These are phyloP conservation scores for Daldinia caldariorum DNA, from an alignment of 495 filamentous ascomycete genomes.

Conservation along the genomic window DNA sequence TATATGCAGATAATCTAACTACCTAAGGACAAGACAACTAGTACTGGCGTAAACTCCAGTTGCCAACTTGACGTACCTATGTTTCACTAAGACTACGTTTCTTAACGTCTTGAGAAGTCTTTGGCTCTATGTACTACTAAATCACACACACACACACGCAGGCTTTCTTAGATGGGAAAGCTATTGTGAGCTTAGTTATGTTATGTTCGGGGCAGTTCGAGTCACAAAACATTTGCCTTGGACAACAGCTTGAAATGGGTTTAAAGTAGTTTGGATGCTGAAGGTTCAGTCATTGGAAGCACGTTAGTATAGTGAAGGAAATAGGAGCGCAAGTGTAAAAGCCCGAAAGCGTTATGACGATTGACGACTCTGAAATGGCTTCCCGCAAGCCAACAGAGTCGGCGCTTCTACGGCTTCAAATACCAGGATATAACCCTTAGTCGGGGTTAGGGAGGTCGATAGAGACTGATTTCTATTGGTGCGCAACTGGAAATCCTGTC, in stretches of 20 bases:
- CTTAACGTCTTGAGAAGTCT: constrained; percentile 6
- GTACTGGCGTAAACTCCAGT: no score
- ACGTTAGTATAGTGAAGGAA: constrained; percentile 2
- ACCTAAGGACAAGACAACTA: background rate
- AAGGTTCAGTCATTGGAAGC: constrained; percentile 4
- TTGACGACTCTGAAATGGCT: background rate
- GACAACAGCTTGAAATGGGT: constrained; percentile 2
- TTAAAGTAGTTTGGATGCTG: background rate
- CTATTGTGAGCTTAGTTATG: background rate
- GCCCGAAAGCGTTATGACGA: background rate
- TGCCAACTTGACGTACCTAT: background rate
- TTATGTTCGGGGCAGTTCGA: background rate
- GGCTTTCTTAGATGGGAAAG: background rate
- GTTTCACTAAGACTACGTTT: constrained; percentile 17
- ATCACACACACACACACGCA: background rate
- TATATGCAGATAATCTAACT: background rate
- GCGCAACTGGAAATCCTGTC: constrained; percentile 32
- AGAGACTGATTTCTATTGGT: constrained; percentile 24
- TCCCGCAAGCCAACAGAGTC: constrained; percentile 18
- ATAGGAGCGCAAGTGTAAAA: background rate
- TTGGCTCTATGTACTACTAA: constrained; percentile 9
- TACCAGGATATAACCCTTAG: constrained; percentile 24
- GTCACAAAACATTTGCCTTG: background rate
- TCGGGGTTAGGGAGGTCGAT: constrained; percentile 27
- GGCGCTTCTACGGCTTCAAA: constrained; percentile 41